Evolutionary conservation across 306 rosid genomes (phyloP).

Genomic region (Fagus crenata): DNA sequence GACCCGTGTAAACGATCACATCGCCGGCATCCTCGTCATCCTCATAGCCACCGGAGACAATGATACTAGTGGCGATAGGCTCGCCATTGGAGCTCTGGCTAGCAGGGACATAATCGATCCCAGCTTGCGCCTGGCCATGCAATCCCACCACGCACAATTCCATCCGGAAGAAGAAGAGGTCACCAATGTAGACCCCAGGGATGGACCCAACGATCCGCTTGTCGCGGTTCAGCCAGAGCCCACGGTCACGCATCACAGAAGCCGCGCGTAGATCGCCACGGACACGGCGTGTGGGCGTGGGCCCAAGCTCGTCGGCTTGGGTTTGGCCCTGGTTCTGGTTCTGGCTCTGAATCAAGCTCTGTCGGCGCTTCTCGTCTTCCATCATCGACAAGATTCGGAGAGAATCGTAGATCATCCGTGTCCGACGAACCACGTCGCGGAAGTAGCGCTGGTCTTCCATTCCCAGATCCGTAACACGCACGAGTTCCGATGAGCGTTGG

Average conservation of each 20-base stretch:
- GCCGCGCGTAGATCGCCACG: slow-evolving; percentile 75
- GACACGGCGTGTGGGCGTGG: slow-evolving; percentile 17
- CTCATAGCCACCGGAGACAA: slow-evolving; percentile 92
- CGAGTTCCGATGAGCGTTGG: slow-evolving; percentile 63
- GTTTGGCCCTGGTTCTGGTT: no score
- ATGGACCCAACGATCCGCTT: slow-evolving; percentile 87
- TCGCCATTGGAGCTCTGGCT: slow-evolving; percentile 86
- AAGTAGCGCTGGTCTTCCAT: slow-evolving; percentile 58
- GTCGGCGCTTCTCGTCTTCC: slow-evolving; percentile 50
- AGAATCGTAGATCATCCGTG: slow-evolving; percentile 79
- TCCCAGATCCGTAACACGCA: slow-evolving; percentile 62
- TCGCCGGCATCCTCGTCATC: slow-evolving; percentile 87
- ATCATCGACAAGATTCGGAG: slow-evolving; percentile 47
- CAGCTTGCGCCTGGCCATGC: slow-evolving; percentile 90
- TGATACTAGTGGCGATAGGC: slow-evolving; percentile 89
- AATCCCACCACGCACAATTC: slow-evolving; percentile 83
- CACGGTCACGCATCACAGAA: slow-evolving; percentile 52
- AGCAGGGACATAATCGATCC: slow-evolving; percentile 81
- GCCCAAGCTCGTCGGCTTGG: slow-evolving; percentile 17
- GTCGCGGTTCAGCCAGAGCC: slow-evolving; percentile 84
- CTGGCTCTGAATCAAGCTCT: slow-evolving; percentile 8
- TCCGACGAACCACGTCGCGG: slow-evolving; percentile 55
- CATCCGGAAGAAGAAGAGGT: slow-evolving; percentile 79
- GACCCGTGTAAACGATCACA: slow-evolving; percentile 82
- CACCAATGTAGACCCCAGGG: slow-evolving; percentile 85